Conservation (phyloP, 2,329 filamentous ascomycete genomes). For the Talaromyces piceae region DNA sequence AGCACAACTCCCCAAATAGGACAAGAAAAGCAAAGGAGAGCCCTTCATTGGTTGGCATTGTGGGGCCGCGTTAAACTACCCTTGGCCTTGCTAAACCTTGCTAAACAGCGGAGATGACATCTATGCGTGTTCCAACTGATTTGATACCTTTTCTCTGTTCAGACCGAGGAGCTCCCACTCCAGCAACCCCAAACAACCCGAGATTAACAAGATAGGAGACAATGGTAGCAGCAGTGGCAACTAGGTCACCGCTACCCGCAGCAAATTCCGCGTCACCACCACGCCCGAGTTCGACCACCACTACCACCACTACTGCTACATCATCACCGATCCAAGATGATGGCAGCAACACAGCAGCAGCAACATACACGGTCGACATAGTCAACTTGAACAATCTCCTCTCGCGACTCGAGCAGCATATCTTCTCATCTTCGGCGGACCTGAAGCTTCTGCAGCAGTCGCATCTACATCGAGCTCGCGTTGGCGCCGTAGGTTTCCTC, state of each 20-base stretch:
- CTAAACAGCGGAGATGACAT: no score
- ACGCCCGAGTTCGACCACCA: background rate
- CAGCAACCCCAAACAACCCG: background rate
- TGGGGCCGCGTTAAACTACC: no score
- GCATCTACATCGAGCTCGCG: slow-evolving; percentile 36
- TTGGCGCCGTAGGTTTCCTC: slow-evolving; percentile 28
- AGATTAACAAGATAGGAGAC: background rate
- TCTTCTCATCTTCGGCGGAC: slow-evolving; percentile 32
- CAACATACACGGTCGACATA: slow-evolving; percentile 8
- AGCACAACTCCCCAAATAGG: no score
- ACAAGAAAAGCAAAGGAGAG: no score
- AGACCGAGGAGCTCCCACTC: no score
- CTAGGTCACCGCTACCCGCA: background rate
- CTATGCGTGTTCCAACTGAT: no score
- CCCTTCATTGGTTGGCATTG: no score
- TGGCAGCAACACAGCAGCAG: slow-evolving; percentile 1
- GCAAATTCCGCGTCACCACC: background rate
- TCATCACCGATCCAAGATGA: no score
- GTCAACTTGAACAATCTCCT: slow-evolving; percentile 37
- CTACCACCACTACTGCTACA: no score
- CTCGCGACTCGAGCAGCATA: slow-evolving; percentile 35
- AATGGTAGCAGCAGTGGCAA: background rate
- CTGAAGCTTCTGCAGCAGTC: slow-evolving; percentile 31
- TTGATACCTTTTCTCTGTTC: no score
- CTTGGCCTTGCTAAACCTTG: no score